Percentiles rank a stretch among this genome's conserved stretches.
phyloP scores from a whole-genome alignment of 106 monocot species.

The Phalaenopsis aphrodite region DNA sequence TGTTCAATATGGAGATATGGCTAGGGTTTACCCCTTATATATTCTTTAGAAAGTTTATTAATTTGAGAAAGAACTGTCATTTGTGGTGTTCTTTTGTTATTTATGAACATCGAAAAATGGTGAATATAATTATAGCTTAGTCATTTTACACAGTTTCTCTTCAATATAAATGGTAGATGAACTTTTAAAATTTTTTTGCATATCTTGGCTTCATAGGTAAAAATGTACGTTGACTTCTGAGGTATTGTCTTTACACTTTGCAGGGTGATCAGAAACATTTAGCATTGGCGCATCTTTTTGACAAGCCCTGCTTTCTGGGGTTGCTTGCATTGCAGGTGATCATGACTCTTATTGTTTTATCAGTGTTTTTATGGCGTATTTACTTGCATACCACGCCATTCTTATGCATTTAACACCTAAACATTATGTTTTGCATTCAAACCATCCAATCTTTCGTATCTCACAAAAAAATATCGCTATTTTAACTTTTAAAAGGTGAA shows the following conservation, averaged over 20 bases:
- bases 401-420: no score
- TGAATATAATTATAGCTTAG: not conserved
- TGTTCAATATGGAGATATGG: not conserved
- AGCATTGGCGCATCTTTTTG: constrained; percentile 88
- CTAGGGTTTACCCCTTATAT: not conserved
- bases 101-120: not conserved
- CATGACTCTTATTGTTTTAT: not conserved
- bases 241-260: constrained; percentile 9
- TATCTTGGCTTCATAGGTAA: not conserved
- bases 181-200: not conserved
- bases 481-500: no score
- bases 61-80: not conserved
- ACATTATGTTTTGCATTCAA: no score
- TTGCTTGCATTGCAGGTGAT: constrained; percentile 84
- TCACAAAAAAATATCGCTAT: no score
- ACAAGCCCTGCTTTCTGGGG: constrained; percentile 98
- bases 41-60: not conserved
- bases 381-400: no score
- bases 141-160: not conserved
- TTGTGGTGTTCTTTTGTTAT: not conserved
- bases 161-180: not conserved
- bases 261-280: constrained; percentile 91
- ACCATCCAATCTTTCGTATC: no score
- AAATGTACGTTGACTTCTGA: not conserved
- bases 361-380: not conserved